Evolutionary conservation across 1,284 basidiomycete species (phyloP), one percentile per base, ranked within the genome.

Genomic region (Volvariella volvacea): DNA sequence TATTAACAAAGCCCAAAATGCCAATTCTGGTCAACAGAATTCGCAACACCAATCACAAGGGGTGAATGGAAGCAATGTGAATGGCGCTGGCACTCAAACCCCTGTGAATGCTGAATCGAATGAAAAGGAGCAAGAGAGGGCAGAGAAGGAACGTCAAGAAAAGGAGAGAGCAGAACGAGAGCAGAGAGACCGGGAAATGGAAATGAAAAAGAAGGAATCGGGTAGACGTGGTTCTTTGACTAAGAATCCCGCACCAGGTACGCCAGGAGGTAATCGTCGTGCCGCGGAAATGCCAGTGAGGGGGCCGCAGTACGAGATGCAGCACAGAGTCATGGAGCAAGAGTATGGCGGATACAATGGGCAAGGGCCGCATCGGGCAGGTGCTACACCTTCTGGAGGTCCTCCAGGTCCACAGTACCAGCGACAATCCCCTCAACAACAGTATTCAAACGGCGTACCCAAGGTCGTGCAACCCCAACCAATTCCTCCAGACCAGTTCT

Each of bases 291-390:
- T 81, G 65, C 82, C 91, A 2, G 80, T 96, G 50, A 81, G 83
- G 50, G 83, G 88, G 7, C 90, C 92, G 17, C 88, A 90, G 56
- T 97, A 95, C 60, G 92, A 93, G 53, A 83, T 89, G 76, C 93
- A 96, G 61, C 88, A 91, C 60, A 82, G 87, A 16, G 88, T 85
- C 48, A 89, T 96, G 74, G 88, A 93, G 58, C 85, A 92, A 55
- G 91, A 94, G 54, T 88, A 87, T 51, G 62, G 62, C 33, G 68
- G 64, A 21, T 73, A 69, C 47, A 61, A 54, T 41, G 54, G 55
- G 43, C 44, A 46, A 50, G 43, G 41, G 37, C 57, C 59, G 9
- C 14, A 36, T 6, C 49, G 56, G 47, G 50, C 65, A 57, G 20
- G 52, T 37, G 50, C 61, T 49, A 37, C 57, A 39, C 51, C 56